These are phyloP conservation scores for Cryptococcus sp. DNA, from an alignment of 1,284 basidiomycete genomes.

Conservation along the genomic window DNA sequence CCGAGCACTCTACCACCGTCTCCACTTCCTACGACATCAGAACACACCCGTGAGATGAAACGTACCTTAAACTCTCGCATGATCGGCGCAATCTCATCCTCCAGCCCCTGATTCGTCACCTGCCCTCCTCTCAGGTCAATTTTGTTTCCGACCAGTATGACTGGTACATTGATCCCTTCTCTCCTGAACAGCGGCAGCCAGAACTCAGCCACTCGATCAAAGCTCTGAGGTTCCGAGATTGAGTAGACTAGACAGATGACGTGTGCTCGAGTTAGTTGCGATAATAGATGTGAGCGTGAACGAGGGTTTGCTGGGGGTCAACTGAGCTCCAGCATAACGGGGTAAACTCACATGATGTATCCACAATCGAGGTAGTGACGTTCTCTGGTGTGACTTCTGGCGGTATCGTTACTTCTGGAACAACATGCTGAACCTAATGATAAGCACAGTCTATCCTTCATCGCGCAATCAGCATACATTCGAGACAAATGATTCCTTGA, in stretches of 20 bases:
- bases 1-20: conserved; percentile 96
- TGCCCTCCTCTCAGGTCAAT: conserved; percentile 90
- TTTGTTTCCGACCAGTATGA: conserved; percentile 97
- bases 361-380: conserved; percentile 91
- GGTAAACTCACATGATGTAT: conserved; percentile 72
- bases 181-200: conserved; percentile 98
- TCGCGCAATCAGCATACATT: conserved; percentile 58
- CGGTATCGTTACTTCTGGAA: conserved; percentile 92
- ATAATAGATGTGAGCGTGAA: conserved; percentile 76
- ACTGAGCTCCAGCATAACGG: neutral
- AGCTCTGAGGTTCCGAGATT: conserved; percentile 90
- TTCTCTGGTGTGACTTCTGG: conserved; percentile 93
- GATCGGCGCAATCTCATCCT: conserved; percentile 89
- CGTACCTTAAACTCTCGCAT: conserved; percentile 94
- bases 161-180: conserved; percentile 91
- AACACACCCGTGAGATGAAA: neutral
- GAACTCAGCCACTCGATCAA: conserved; percentile 95
- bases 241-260: conserved; percentile 97
- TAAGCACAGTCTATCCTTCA: neutral
- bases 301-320: conserved; percentile 23
- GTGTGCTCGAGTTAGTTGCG: conserved; percentile 92
- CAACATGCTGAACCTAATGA: conserved; percentile 74
- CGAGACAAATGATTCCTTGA: conserved; percentile 87
- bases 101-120: conserved; percentile 89
- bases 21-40: conserved; percentile 73